Evolutionary conservation across 148 eudicot species (phyloP), one percentile per base, ranked within the genome.

Genomic region (Tetragonia tetragonoides): DNA sequence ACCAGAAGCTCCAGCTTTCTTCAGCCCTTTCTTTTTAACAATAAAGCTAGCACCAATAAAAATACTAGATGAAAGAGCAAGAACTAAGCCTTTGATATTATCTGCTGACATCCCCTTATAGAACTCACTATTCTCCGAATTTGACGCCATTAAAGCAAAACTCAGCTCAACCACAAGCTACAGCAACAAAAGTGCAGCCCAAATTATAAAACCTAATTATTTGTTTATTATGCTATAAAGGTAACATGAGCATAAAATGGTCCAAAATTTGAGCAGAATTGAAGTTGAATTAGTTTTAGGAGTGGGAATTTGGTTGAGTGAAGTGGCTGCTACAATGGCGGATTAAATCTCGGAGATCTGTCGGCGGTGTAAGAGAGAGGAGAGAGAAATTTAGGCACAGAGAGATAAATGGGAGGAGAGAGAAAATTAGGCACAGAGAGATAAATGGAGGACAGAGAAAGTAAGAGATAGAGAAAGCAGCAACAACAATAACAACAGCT

Each of bases 1-100:
- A 28, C 83, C 83, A 72, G 80, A 75, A 81, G 80, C 83, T 39
- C 83, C 83, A 66, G 83, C 83, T 37, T 81, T 81, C 77, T 81
- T 81, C 76, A 81, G 72, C 7, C 83, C 83, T 53, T 81, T 81
- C 72, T 81, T 81, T 72, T 81, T 81, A 41, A 81, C 83, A 72
- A 81, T 81, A 68, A 81, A 81, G 68, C 83, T 81, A 15, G 80
- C 76, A 16, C 83, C 83, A 71, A 81, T 81, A 46, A 81, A 81
- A 39, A 77, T 70, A 24, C 83, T 81, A 1, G 83, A 81, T 10
- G 83, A 81, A 60, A 81, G 72, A 21, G 83, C 83, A 4, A 81
- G 46, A 14, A 81, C 77, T 21, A 81, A 73, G 3, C 83, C 83
- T 57, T 76, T 81, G 5, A 81, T 81, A 42, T 81, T 81, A 66